These are phyloP conservation scores for Pseudocercospora pini-densiflorae DNA, from an alignment of 2,329 filamentous ascomycete genomes.

Conservation along the genomic window DNA sequence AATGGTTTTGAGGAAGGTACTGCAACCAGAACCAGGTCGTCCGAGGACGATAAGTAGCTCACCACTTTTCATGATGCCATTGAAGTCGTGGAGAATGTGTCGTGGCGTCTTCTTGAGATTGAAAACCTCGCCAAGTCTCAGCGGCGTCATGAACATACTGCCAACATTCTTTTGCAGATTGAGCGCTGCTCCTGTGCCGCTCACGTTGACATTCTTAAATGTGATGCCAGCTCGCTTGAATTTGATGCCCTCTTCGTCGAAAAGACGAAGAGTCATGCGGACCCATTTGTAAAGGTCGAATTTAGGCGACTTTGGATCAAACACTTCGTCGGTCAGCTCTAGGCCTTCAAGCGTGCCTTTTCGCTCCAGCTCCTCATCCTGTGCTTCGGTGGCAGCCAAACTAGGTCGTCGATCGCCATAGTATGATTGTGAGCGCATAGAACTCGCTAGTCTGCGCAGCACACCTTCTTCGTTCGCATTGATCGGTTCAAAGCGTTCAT, in stretches of 20 bases:
- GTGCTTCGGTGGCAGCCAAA: slow-evolving; percentile 9
- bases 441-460: slow-evolving; percentile 30
- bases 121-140: slow-evolving; percentile 62
- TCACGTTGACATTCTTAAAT: slow-evolving; percentile 69
- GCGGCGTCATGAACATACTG: slow-evolving; percentile 61
- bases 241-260: slow-evolving; percentile 62
- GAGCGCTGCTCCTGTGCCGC: slow-evolving; percentile 67
- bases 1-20: slow-evolving; percentile 66
- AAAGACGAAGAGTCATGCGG: slow-evolving; percentile 53
- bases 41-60: slow-evolving; percentile 55
- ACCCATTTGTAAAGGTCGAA: slow-evolving; percentile 61
- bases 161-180: slow-evolving; percentile 71
- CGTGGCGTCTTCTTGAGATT: slow-evolving; percentile 56
- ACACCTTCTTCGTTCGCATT: slow-evolving; percentile 24
- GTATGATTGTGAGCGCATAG: slow-evolving; percentile 29
- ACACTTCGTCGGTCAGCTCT: slow-evolving; percentile 50
- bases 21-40: slow-evolving; percentile 63
- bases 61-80: slow-evolving; percentile 57
- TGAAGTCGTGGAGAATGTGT: slow-evolving; percentile 59
- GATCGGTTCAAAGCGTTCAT: slow-evolving; percentile 24
- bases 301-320: slow-evolving; percentile 58
- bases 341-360: slow-evolving; percentile 43
- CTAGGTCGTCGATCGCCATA: slow-evolving; percentile 20
- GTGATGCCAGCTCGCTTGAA: slow-evolving; percentile 62
- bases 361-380: slow-evolving; percentile 29